Percentiles rank a stretch among this genome's conserved stretches.
phyloP scores from a whole-genome alignment of 768 basidiomycete species.

The Kwoniella sp. region DNA sequence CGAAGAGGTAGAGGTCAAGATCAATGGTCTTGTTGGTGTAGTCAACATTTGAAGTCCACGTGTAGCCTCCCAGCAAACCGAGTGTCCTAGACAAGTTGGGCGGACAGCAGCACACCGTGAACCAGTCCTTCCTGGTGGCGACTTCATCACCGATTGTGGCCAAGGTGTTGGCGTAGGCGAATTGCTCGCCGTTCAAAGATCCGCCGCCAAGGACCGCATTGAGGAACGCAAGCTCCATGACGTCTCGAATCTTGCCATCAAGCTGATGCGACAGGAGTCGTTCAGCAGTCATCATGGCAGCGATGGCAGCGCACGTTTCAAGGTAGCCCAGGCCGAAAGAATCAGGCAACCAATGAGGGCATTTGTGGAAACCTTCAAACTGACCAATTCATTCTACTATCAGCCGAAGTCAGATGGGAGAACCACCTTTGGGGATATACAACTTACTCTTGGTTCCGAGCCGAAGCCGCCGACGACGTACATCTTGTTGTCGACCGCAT shows the following conservation, averaged over 20 bases:
- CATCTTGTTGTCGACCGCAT: conserved; percentile 44
- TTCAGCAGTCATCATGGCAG: conserved; percentile 44
- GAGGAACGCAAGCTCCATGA: conserved; percentile 35
- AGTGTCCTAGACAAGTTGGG: conserved; percentile 38
- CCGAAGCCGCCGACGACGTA: conserved; percentile 45
- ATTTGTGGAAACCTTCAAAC: conserved; percentile 38
- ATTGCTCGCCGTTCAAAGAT: conserved; percentile 34
- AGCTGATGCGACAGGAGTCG: conserved; percentile 33
- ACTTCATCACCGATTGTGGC: conserved; percentile 39
- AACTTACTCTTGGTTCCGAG: conserved; percentile 37
- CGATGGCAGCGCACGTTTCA: conserved; percentile 47
- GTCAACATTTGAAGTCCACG: conserved; percentile 31
- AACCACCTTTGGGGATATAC: background rate
- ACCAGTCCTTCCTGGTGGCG: conserved; percentile 38
- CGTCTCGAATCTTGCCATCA: conserved; percentile 36
- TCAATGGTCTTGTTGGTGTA: conserved; percentile 20
- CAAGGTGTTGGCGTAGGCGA: conserved; percentile 42
- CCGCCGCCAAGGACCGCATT: conserved; percentile 43
- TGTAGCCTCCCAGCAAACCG: conserved; percentile 43
- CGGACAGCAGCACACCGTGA: conserved; percentile 47
- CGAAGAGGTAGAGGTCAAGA: conserved; percentile 31
- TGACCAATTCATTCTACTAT: conserved; percentile 4
- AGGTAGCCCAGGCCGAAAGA: conserved; percentile 44
- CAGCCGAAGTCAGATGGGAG: background rate
- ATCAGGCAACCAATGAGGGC: conserved; percentile 33